Evolutionary conservation across 352 stramenopile species (phyloP).

Genomic region (Phytopythium chamaehyphon): DNA sequence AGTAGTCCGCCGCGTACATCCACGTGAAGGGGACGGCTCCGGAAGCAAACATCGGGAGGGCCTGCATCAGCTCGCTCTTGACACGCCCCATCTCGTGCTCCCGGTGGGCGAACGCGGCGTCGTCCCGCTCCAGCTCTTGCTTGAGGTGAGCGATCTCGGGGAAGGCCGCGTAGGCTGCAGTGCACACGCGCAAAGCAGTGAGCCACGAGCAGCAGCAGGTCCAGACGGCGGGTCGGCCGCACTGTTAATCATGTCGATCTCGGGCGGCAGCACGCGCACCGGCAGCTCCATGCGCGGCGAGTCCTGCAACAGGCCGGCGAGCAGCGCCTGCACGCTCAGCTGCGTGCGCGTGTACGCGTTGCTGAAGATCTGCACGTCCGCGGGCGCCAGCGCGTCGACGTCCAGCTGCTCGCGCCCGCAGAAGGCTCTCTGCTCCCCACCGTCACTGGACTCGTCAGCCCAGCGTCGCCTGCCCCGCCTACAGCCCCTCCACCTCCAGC

Average conservation of each 20-base stretch:
- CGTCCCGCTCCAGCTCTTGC: slow-evolving; percentile 38
- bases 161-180: slow-evolving; percentile 52
- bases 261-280: slow-evolving; percentile 53
- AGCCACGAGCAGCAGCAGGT: not conserved
- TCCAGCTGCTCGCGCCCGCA: slow-evolving; percentile 34
- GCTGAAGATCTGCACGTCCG: slow-evolving; percentile 56
- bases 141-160: slow-evolving; percentile 64
- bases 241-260: slow-evolving; percentile 84
- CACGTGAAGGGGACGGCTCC: slow-evolving; percentile 47
- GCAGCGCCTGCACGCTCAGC: slow-evolving; percentile 62
- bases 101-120: slow-evolving; percentile 35
- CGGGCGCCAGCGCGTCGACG: slow-evolving; percentile 25
- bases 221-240: slow-evolving; percentile 4
- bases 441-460: not conserved
- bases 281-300: slow-evolving; percentile 27
- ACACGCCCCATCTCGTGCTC: slow-evolving; percentile 50
- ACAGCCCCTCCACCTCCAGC: too few relatives aligned
- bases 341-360: slow-evolving; percentile 80
- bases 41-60: slow-evolving; percentile 48
- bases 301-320: slow-evolving; percentile 39
- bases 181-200: slow-evolving; percentile 3
- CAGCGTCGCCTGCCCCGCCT: too few relatives aligned
- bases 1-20: slow-evolving; percentile 73
- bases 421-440: slow-evolving; percentile 25
- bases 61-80: slow-evolving; percentile 45